Percentiles rank a stretch among this genome's conserved stretches.
These are phyloP conservation scores for Telfairia occidentalis DNA, from an alignment of 331 rosid genomes.

Conservation along the genomic window DNA sequence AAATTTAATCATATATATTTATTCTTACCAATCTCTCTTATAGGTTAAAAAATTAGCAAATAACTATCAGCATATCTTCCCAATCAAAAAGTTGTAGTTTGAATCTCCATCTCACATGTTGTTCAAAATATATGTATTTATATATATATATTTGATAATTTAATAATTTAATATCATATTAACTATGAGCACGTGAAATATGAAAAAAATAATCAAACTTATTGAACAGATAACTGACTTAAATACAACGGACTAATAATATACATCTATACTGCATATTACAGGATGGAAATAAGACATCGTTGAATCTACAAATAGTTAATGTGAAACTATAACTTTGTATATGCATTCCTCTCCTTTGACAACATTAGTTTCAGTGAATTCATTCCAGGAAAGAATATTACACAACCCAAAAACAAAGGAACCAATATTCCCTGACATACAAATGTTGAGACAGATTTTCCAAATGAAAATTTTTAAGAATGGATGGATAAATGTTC, in stretches of 20 bases:
- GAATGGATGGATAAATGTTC: background rate
- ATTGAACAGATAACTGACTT: background rate
- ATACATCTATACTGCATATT: background rate
- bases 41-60: too few species aligned
- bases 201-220: background rate
- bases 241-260: background rate
- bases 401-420: background rate
- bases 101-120: too few species aligned
- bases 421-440: background rate
- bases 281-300: background rate
- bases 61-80: too few species aligned
- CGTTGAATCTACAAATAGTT: background rate
- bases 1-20: background rate
- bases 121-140: too few species aligned
- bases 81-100: too few species aligned
- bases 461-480: background rate
- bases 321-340: background rate
- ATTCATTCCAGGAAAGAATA: background rate
- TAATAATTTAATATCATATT: too few species aligned
- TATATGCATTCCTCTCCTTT: background rate
- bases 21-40: background rate
- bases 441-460: background rate
- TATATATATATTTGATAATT: too few species aligned
- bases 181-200: background rate
- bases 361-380: background rate